phyloP scores from a whole-genome alignment of 192 early-diverging fungal species.

The Entomortierella chlamydospora region DNA sequence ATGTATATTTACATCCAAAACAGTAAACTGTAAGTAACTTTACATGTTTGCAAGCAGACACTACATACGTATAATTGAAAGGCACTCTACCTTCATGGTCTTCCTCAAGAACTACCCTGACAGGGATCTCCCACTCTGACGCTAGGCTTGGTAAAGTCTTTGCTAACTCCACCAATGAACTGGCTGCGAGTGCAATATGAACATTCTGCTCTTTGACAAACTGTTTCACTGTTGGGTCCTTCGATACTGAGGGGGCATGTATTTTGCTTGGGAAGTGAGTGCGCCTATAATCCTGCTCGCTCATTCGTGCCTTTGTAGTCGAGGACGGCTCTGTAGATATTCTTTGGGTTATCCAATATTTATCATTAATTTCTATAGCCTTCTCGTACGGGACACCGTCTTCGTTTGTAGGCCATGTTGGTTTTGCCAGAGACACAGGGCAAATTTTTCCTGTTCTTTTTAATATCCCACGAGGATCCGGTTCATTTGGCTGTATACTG shows the following conservation, averaged over 20 bases:
- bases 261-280: slow-evolving; percentile 15
- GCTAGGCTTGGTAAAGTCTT: slow-evolving; percentile 26
- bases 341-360: slow-evolving; percentile 14
- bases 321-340: neutral
- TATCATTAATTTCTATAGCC: slow-evolving; percentile 20
- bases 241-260: slow-evolving; percentile 10
- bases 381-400: slow-evolving; percentile 44
- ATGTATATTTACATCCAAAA: neutral
- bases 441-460: slow-evolving; percentile 32
- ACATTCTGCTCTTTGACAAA: slow-evolving; percentile 42
- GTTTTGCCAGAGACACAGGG: slow-evolving; percentile 30
- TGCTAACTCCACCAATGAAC: slow-evolving; percentile 30
- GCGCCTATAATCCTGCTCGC: slow-evolving; percentile 12
- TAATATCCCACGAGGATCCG: slow-evolving; percentile 20
- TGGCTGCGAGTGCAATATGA: slow-evolving; percentile 38
- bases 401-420: slow-evolving; percentile 46
- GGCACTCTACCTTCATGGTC: slow-evolving; percentile 23
- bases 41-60: neutral
- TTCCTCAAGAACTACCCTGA: slow-evolving; percentile 31
- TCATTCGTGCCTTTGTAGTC: neutral
- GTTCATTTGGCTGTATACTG: too few relatives aligned
- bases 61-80: neutral
- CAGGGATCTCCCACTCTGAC: slow-evolving; percentile 47
- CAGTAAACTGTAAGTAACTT: neutral
- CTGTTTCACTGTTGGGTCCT: slow-evolving; percentile 15